Conservation (phyloP, 129 eudicot genomes). For the Silybum marianum region DNA sequence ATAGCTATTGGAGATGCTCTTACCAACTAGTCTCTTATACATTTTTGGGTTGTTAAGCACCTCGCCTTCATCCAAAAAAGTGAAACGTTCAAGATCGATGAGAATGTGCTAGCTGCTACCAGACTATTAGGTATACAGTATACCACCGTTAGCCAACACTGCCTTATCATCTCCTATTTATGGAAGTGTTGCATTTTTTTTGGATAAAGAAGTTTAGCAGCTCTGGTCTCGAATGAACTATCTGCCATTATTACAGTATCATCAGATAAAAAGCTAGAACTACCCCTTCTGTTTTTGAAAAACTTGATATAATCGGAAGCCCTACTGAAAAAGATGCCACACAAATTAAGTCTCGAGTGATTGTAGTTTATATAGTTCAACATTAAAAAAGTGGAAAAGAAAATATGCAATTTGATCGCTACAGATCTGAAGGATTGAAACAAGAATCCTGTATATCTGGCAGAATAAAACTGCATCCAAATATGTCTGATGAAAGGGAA, state of each 20-base stretch:
- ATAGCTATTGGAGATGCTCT: no score
- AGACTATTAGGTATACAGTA: not conserved
- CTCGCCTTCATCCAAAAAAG: no score
- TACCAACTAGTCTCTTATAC: no score
- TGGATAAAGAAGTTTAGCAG: not conserved
- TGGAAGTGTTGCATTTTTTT: not conserved
- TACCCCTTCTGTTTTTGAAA: not conserved
- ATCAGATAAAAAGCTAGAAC: not conserved
- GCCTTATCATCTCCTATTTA: not conserved
- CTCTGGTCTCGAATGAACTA: not conserved
- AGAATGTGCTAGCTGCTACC: not conserved
- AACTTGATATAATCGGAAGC: not conserved
- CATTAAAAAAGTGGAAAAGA: not conserved
- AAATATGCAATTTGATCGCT: not conserved
- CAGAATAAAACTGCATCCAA: not conserved
- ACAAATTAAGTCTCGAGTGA: not conserved
- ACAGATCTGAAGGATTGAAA: not conserved
- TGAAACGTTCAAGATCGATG: not conserved
- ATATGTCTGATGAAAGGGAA: not conserved
- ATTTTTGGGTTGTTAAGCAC: no score
- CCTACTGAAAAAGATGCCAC: not conserved
- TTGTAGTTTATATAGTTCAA: not conserved
- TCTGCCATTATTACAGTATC: conserved; percentile 7
- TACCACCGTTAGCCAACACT: not conserved
- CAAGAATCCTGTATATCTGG: not conserved